Conservation (phyloP, 2,329 filamentous ascomycete species). For the Calonectria hongkongensis region DNA sequence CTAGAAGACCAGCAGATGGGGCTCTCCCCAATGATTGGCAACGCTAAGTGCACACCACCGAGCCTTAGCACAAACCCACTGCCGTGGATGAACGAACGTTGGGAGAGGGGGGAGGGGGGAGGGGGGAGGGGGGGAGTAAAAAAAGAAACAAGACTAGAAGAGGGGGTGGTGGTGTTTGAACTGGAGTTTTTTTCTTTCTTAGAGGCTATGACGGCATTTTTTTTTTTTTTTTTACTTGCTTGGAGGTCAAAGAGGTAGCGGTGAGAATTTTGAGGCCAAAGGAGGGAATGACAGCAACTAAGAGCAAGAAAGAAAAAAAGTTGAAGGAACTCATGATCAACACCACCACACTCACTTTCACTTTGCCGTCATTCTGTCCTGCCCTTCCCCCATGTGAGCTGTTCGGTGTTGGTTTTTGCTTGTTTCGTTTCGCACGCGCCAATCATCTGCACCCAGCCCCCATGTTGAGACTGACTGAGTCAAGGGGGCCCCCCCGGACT, state of each 20-base stretch:
- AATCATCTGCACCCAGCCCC: neutral
- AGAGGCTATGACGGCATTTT: conserved; percentile 7
- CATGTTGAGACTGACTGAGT: no score
- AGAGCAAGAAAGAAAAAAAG: neutral
- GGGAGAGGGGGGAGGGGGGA: neutral
- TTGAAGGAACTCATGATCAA: conserved; percentile 1
- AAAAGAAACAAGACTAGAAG: neutral
- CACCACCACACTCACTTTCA: neutral
- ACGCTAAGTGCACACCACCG: conserved; percentile 9
- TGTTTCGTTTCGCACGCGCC: no score
- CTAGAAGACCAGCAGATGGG: neutral
- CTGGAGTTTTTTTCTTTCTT: neutral
- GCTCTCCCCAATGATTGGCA: neutral
- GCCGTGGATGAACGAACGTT: neutral
- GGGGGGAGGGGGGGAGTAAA: neutral
- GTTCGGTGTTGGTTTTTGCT: no score
- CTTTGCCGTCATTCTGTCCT: neutral
- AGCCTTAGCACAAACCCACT: neutral
- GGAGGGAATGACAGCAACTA: neutral
- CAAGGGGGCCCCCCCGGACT: no score
- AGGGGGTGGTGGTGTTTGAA: neutral
- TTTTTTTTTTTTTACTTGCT: no score
- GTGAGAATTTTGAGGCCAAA: neutral
- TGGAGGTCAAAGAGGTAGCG: neutral
- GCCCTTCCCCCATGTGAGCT: no score